phyloP scores from a whole-genome alignment of 1,284 basidiomycete genomes.

The Cryptococcus sp. region DNA sequence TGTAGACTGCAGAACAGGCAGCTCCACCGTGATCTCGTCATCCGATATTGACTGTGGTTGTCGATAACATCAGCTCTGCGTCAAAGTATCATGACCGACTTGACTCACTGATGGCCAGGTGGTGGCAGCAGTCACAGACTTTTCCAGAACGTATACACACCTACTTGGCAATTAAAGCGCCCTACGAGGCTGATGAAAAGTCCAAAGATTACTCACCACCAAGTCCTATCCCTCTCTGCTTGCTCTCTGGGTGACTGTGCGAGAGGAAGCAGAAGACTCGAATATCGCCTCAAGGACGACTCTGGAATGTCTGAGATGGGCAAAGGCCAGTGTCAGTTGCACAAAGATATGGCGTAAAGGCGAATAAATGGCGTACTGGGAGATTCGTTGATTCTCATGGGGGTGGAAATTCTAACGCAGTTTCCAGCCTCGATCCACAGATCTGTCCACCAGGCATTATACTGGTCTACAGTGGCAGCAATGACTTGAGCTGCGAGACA shows the following conservation, averaged over 20 bases:
- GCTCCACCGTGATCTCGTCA: conserved; percentile 41
- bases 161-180: too few species aligned
- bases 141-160: conserved; percentile 24
- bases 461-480: conserved; percentile 31
- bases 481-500: conserved; percentile 22
- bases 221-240: conserved; percentile 37
- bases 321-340: neutral
- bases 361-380: conserved; percentile 19
- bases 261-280: conserved; percentile 13
- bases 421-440: conserved; percentile 39
- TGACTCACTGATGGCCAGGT: conserved; percentile 24
- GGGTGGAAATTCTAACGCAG: conserved; percentile 31
- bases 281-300: conserved; percentile 8
- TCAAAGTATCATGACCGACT: neutral
- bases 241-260: conserved; percentile 28
- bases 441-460: conserved; percentile 44
- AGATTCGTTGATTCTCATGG: conserved; percentile 33
- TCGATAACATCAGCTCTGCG: neutral
- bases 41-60: conserved; percentile 28
- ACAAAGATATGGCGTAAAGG: too few species aligned
- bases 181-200: neutral
- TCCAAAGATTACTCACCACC: conserved; percentile 29
- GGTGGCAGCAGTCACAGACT: conserved; percentile 15
- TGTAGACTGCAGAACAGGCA: conserved; percentile 33
- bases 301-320: conserved; percentile 11